A percentile compares a stretch with the other conserved stretches of the same genome.
Conservation (phyloP, 2,329 filamentous ascomycete species). For the Cadophora sp. region DNA sequence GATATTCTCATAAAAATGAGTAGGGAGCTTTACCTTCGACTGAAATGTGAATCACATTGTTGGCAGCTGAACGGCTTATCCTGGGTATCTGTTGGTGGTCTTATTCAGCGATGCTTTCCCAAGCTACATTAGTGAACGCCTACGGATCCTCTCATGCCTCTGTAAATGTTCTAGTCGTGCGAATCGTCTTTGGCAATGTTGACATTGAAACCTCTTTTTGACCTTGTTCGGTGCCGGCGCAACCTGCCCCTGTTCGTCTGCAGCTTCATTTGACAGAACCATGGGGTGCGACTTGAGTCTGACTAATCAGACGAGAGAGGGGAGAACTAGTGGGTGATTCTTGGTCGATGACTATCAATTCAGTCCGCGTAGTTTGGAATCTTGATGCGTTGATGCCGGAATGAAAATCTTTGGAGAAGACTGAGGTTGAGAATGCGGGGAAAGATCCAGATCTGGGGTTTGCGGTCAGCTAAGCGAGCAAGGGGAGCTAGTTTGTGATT, state of each 20-base stretch:
- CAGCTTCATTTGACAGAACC: background rate
- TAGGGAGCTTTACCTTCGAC: slow-evolving; percentile 59
- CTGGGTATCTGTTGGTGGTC: slow-evolving; percentile 56
- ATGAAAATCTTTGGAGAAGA: background rate
- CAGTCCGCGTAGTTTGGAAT: background rate
- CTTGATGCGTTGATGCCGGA: background rate
- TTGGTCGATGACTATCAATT: background rate
- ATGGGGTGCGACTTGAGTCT: background rate
- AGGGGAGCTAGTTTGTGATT: too few species aligned
- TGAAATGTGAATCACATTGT: slow-evolving; percentile 66
- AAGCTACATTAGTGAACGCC: background rate
- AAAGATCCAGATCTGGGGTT: background rate
- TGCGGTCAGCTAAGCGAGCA: too few species aligned
- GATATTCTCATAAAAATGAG: background rate
- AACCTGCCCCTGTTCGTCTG: background rate
- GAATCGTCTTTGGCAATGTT: slow-evolving; percentile 68
- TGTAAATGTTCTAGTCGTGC: slow-evolving; percentile 70
- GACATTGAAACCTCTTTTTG: slow-evolving; percentile 50
- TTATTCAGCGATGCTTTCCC: background rate
- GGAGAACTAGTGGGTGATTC: background rate
- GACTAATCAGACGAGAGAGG: background rate
- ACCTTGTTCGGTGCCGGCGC: slow-evolving; percentile 11
- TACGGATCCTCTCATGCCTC: slow-evolving; percentile 64
- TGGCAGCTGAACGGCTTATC: slow-evolving; percentile 68
- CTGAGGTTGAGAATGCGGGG: slow-evolving; percentile 1